Evolutionary conservation across 169 alveolate genomes (phyloP).

Genomic region (Cryptosporidium tyzzeri): DNA sequence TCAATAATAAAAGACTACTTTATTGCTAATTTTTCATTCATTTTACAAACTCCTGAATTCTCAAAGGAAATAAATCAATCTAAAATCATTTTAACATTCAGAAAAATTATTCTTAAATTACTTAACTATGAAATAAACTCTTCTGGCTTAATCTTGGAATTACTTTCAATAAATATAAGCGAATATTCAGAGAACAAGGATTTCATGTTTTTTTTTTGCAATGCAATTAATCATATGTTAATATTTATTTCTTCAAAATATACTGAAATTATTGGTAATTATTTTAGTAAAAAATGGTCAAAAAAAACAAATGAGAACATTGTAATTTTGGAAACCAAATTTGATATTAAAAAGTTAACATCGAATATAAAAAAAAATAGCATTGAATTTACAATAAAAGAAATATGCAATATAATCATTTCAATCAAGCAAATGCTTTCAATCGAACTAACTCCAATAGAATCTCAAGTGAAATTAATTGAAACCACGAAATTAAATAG

Average conservation of each 20-base stretch:
- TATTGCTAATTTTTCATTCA: neutral
- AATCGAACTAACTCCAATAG: neutral
- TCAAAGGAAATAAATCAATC: neutral
- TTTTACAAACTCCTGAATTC: neutral
- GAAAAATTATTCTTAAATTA: neutral
- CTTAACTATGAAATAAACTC: neutral
- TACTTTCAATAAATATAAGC: neutral
- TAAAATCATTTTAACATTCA: neutral
- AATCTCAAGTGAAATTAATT: neutral
- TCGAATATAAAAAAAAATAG: neutral
- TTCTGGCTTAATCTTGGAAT: neutral
- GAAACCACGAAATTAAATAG: neutral
- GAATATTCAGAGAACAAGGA: neutral
- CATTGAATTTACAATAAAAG: constrained; percentile 6
- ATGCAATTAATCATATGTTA: neutral
- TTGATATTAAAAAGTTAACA: neutral
- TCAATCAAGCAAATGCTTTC: neutral
- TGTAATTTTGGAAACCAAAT: neutral
- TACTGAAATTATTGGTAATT: constrained; percentile 24
- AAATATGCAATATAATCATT: constrained; percentile 7
- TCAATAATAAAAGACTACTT: neutral
- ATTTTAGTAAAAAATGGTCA: neutral
- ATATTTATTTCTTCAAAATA: constrained; percentile 24
- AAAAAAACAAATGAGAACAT: too few relatives aligned
- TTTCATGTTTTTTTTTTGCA: constrained; percentile 14